Evolutionary conservation across 768 basidiomycete genomes (phyloP), one percentile per base, ranked within the genome.

Genomic region (Psilocybe tampanensis): DNA sequence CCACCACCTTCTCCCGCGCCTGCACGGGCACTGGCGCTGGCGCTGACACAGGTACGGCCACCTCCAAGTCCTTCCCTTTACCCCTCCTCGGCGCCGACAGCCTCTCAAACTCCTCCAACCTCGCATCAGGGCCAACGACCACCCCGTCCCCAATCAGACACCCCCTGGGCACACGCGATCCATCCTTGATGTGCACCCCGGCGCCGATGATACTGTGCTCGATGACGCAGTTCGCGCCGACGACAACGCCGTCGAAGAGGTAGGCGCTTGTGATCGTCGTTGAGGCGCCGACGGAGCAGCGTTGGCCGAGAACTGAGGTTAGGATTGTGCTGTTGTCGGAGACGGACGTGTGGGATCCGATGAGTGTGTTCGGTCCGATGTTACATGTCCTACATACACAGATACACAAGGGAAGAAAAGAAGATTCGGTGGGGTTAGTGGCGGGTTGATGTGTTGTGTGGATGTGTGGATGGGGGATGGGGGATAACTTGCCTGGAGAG

Each of bases 71-170:
- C 36, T 39, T 39, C 36, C 36, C 36, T 13, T 39, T 39, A 5
- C 36, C 36, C 29, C 9, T 29, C 2, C 74, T 73, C 69, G 72
- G 78, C 64, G 71, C 83, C n/a, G 88, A 89, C 56, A 98, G 73
- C 50, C 90, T 78, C 61, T 88, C 85, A 66, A 93, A 96, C 15
- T 85, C 82, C 44, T 75, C 73, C 47, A 97, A 66, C 43, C 66
- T 74, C 8, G 88, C 90, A 34, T 82, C 75, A n/a, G 88, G 86
- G 0, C 94, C 95, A 15, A 98, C 70, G 29, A 81, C 76, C 1
- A 95, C 94, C 17, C 83, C 88, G 61, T 95, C 90, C 0, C 86
- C 93, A 26, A 98, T 78, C 60, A 99, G 70, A 61, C 86, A 90
- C 0, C 97, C 96, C 32, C 76, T 77, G 11, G 83, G 82, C n/a